These are phyloP conservation scores for Lathyrus aphaca DNA, from an alignment of 306 rosid genomes.

Conservation along the genomic window DNA sequence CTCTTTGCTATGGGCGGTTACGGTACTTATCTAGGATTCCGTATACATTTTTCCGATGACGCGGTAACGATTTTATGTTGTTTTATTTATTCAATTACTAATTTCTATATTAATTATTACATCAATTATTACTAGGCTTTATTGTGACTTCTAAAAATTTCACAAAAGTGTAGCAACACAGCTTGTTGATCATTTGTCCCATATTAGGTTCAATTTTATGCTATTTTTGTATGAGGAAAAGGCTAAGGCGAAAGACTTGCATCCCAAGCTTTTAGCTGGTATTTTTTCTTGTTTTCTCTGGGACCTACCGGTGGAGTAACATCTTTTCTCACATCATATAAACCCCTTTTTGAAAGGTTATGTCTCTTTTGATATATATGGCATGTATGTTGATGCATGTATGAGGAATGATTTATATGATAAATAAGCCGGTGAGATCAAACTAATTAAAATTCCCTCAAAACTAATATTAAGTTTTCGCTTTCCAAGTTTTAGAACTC, in stretches of 20 bases:
- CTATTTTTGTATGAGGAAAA: slow-evolving; percentile 78
- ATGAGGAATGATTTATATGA: no score
- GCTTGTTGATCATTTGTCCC: no score
- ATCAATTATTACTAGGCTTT: neutral
- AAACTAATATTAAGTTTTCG: no score
- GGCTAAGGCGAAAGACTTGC: slow-evolving; percentile 91
- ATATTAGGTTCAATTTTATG: no score
- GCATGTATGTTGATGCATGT: no score
- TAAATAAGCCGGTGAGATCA: no score
- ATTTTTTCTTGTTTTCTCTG: slow-evolving; percentile 90
- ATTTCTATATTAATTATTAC: neutral
- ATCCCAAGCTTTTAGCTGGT: slow-evolving; percentile 91
- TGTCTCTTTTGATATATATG: neutral
- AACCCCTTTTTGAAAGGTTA: slow-evolving; percentile 83
- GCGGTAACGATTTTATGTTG: slow-evolving; percentile 47
- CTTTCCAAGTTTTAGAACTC: no score
- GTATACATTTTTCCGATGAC: slow-evolving; percentile 73
- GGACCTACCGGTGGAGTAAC: slow-evolving; percentile 95
- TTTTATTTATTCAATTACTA: neutral
- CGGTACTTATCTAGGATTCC: slow-evolving; percentile 88
- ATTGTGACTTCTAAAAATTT: neutral
- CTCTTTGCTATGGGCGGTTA: slow-evolving; percentile 98
- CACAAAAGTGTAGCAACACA: no score
- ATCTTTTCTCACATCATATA: slow-evolving; percentile 84
- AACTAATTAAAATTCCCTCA: no score